These are phyloP conservation scores for Hymenochaete sp. DNA, from an alignment of 1,284 basidiomycete genomes.

Conservation along the genomic window DNA sequence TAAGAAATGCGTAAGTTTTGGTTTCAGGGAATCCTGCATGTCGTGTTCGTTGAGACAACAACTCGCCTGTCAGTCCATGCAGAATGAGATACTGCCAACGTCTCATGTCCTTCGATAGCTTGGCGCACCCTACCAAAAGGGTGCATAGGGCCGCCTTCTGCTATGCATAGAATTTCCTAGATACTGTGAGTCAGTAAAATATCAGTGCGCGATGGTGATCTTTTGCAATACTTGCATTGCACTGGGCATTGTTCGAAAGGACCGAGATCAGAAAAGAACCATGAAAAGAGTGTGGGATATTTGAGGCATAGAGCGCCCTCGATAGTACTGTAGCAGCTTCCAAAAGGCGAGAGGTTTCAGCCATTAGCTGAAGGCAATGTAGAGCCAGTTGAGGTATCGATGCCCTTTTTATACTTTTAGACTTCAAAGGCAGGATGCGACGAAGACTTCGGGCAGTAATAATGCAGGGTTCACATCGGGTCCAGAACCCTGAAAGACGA, in stretches of 20 bases:
- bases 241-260: constrained; percentile 43
- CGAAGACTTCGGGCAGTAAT: too few relatives aligned
- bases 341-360: constrained; percentile 54
- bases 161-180: constrained; percentile 51
- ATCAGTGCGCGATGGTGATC: not conserved
- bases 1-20: too few relatives aligned
- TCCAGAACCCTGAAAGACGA: constrained; percentile 7
- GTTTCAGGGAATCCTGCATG: too few relatives aligned
- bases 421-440: too few relatives aligned
- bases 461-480: constrained; percentile 8
- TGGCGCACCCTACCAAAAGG: constrained; percentile 49
- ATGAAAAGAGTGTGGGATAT: constrained; percentile 60
- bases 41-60: too few relatives aligned
- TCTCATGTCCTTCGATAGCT: constrained; percentile 33
- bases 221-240: constrained; percentile 40
- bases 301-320: constrained; percentile 37
- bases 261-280: constrained; percentile 53
- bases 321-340: constrained; percentile 58
- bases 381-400: too few relatives aligned
- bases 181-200: constrained; percentile 15
- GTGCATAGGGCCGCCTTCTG: constrained; percentile 41
- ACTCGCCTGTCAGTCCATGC: constrained; percentile 48
- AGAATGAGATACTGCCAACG: constrained; percentile 32
- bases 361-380: constrained; percentile 40
- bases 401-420: too few relatives aligned